Base-by-base conservation (phyloP, 2,329 filamentous ascomycete species). In the Lachnellula subtilissima region DNA sequence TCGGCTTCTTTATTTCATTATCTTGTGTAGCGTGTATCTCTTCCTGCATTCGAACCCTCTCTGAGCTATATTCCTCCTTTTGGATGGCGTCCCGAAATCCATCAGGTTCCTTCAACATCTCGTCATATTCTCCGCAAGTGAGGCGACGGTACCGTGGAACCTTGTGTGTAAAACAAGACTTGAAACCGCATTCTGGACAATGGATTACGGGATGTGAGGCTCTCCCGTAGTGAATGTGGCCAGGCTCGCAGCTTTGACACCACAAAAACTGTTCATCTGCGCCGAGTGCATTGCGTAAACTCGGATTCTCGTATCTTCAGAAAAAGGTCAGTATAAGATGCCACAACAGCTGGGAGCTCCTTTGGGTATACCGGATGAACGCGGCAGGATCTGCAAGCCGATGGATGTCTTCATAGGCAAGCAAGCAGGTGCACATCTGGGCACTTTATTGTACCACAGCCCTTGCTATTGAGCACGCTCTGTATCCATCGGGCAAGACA, bases 81-180 rank as follows among this genome's bases (percentile, higher is more conserved):
- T 55, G 56, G 17, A 51, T 28, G 11, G 35, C 52, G 14, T 25
- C 48, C 22, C 36, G 45, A 32, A 61, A 61, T 7, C 52, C 50
- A 25, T 55, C 52, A 3, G 59, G 59, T 17, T 59, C 47, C 19
- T 42, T 9, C 6, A 57, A 37, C 59, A 61, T 59, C 12, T 55
- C 36, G 19, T 61, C 57, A 23, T 57, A 61, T 49, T 61, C 57
- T 17, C 53, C 54, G 39, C 59, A 61, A n/a, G 54, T 61, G 6
- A 59, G 32, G 15, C 59, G 17, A 4, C 54, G 50, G 36, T 61
- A 57, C 59, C 59, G 59, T 5, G 52, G 46, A 4, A 55, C 48
- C 14, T 35, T 45, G 32, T 61, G 59, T 19, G 25, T 39, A 43
- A 57, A 61, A 39, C 59, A 61, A 32, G 57, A 56, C 6, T 39